Percentiles rank a stretch among this genome's conserved stretches.
Conservation (phyloP, 257 asterid species). For the Solanum neorickii region DNA sequence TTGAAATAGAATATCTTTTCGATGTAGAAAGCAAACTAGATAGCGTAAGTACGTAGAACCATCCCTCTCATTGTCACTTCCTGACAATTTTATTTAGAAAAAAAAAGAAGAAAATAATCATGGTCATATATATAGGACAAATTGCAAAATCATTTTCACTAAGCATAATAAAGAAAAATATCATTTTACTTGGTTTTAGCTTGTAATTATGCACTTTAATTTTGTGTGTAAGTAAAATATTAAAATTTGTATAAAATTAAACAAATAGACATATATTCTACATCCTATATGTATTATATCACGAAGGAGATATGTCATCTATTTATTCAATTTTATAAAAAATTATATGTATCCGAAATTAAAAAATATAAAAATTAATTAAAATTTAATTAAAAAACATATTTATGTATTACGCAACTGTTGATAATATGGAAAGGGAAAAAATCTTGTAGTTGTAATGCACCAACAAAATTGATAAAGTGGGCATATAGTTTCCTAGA, state of each 20-base stretch:
- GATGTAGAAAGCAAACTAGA: not conserved
- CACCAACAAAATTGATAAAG: not conserved
- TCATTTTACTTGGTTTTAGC: not conserved
- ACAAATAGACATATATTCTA: no score
- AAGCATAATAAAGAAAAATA: not conserved
- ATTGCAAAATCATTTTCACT: conserved; percentile 11
- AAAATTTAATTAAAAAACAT: no score
- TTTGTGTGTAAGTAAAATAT: not conserved
- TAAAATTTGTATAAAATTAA: no score
- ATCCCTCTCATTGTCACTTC: not conserved
- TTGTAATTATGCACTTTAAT: no score
- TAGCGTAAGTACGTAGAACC: not conserved
- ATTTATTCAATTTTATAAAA: no score
- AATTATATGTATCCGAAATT: no score
- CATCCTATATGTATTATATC: not conserved
- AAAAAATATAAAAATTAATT: no score
- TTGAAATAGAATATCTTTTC: not conserved
- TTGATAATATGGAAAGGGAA: not conserved
- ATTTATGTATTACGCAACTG: not conserved
- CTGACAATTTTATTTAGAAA: not conserved
- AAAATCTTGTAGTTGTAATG: not conserved
- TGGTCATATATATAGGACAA: conserved; percentile 20
- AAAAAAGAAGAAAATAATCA: not conserved
- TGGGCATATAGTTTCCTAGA: not conserved
- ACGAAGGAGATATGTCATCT: no score